Conservation (phyloP, 805 yeast genomes). For the Candida xyloterini region DNA sequence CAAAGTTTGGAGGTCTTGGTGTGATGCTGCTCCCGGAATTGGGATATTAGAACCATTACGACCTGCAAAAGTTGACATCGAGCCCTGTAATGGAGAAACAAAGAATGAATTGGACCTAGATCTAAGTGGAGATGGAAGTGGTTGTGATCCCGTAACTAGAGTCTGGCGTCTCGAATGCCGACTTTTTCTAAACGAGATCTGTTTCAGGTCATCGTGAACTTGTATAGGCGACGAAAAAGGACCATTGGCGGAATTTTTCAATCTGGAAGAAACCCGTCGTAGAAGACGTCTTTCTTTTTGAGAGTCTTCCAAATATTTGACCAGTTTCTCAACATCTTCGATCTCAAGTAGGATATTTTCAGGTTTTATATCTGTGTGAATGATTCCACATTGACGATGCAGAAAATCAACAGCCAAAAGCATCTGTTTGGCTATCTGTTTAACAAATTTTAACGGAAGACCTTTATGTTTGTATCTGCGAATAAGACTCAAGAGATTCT, state of each 20-base stretch:
- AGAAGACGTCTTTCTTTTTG: slow-evolving; percentile 35
- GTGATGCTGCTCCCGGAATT: slow-evolving; percentile 16
- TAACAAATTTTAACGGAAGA: slow-evolving; percentile 52
- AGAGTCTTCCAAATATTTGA: slow-evolving; percentile 41
- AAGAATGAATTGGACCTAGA: slow-evolving; percentile 38
- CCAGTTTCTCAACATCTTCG: slow-evolving; percentile 50
- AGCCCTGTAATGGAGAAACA: slow-evolving; percentile 24
- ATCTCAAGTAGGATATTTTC: slow-evolving; percentile 61
- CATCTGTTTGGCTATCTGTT: slow-evolving; percentile 57
- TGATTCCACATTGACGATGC: slow-evolving; percentile 61
- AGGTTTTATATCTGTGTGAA: slow-evolving; percentile 76
- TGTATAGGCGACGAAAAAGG: slow-evolving; percentile 11
- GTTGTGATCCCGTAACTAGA: slow-evolving; percentile 86
- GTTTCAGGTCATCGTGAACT: slow-evolving; percentile 17
- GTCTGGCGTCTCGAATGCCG: slow-evolving; percentile 64
- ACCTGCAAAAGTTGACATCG: slow-evolving; percentile 16
- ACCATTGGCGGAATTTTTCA: slow-evolving; percentile 21
- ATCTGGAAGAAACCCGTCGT: slow-evolving; percentile 26
- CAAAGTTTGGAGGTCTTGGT: slow-evolving; percentile 33
- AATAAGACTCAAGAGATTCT: slow-evolving; percentile 81
- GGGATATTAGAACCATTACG: slow-evolving; percentile 8
- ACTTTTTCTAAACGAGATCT: slow-evolving; percentile 28
- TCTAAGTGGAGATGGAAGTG: slow-evolving; percentile 83
- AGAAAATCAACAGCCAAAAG: slow-evolving; percentile 54
- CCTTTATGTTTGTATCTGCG: slow-evolving; percentile 57